Evolutionary conservation across 441 rosid species (phyloP), one percentile per base, ranked within the genome.

Genomic region (Pelargonium myrrhifolium): DNA sequence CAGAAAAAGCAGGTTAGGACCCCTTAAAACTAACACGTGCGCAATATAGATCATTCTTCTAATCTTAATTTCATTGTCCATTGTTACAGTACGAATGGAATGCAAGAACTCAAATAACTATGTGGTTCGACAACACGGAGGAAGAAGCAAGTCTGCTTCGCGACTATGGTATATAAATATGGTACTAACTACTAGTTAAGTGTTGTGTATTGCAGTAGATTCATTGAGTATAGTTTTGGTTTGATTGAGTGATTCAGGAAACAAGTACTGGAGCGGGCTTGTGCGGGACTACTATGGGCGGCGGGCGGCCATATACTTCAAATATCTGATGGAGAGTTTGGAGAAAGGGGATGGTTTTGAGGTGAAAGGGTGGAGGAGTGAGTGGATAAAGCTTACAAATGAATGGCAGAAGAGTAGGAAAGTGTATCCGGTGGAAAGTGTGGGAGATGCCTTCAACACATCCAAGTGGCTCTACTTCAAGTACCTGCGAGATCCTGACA

Each of bases 251-350:
- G 6, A n/a, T 66, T 53, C 9, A 86, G 90, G 85, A 43, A 88
- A 88, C 84, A 88, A 88, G 69, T 88, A 88, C 73, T 86, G 90
- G 90, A 86, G 86, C 40, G 90, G 93, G 8, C 84, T 88, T 59
- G 67, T 88, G 18, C 65, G 63, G 67, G 89, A 86, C 74, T 86
- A 88, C 77, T 84, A 88, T 31, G 84, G 87, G 6, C 88, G 86
- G 12, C 82, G 90, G 70, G 90, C 90, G 35, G 89, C 88, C 18
- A 74, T 86, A 62, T 86, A 86, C 68, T 88, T 86, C 83, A 82
- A 78, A 64, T 75, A 68, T 72, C 69, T 84, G 42, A 72, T 73
- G 10, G 70, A 75, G 63, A 84, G 90, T 62, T 37, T 84, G 51
- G 85, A 81, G 72, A 74, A 60, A 3, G 89, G 84, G 3, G 61